Base-by-base conservation (phyloP, 1,284 basidiomycete species). In the Trichosporon asahii region DNA sequence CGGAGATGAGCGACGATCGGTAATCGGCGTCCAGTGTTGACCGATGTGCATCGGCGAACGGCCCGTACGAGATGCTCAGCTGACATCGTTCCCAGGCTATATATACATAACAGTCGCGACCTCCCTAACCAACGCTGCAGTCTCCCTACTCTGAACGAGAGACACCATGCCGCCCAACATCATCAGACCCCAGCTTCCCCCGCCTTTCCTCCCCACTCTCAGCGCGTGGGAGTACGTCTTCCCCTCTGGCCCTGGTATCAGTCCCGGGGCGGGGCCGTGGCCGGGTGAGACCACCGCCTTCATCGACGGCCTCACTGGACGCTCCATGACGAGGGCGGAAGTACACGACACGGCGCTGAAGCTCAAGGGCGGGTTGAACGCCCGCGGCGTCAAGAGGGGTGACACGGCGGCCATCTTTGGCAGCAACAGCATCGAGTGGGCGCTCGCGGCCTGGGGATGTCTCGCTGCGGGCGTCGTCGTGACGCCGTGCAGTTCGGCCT, bases 261-360 rank as follows among this genome's bases (percentile, higher is more conserved):
- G 69, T 11, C 65, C 67, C 3, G 61, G 68, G 1, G 33, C 37
- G 0, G 78, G 65, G 67, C 40, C 40, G 18, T 80, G 31, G 72
- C 57, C 53, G 1, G 78, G 63, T 66, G 79, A 29, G 71, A 77
- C 44, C 15, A 63, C 65, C 44, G 90, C 90, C 0, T 91, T 89
- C 78, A 86, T 92, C 67, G 91, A 93, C 75, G 89, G 89, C 0
- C 79, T 83, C 1, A 87, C 90, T 0, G 89, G 88, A 0, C 82
- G 85, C 0, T 84, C 85, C 1, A 73, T 93, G 29, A 86, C 89
- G 0, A 87, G 91, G 18, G 86, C 77, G 0, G 85, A 87, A 31
- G 80, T 90, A 25, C 86, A 86, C 29, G 80, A 86, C 23, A 81
- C 88, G n/a, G 85, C 90, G 0, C 84, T 90, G 11, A 83, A 86